phyloP scores from a whole-genome alignment of 441 rosid species.

The Euphorbia schlechtendalii region DNA sequence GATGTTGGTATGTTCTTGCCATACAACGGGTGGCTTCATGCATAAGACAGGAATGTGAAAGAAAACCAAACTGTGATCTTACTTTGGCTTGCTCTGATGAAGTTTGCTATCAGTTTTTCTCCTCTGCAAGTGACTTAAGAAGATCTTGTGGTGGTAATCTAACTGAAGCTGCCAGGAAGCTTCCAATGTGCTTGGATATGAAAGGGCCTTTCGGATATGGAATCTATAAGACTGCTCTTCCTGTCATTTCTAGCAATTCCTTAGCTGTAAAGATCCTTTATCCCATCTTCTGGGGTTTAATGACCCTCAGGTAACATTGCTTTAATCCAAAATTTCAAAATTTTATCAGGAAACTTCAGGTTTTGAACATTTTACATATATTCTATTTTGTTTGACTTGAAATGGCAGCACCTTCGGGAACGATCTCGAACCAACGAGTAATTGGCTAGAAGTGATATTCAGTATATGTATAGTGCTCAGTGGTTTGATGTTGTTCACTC shows the following conservation, averaged over 20 bases:
- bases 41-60: constrained; percentile 40
- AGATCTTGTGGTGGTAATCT: constrained; percentile 39
- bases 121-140: constrained; percentile 22
- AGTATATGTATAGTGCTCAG: no score
- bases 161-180: constrained; percentile 22
- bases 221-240: constrained; percentile 62
- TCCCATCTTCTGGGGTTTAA: constrained; percentile 73
- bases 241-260: constrained; percentile 59
- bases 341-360: no score
- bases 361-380: no score
- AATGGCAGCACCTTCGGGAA: no score
- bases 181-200: constrained; percentile 42
- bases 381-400: no score
- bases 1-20: constrained; percentile 72
- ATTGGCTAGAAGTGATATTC: no score
- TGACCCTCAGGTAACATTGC: constrained; percentile 51
- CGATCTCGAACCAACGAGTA: no score
- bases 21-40: constrained; percentile 50
- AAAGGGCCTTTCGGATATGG: constrained; percentile 54
- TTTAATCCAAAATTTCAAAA: neutral
- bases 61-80: constrained; percentile 32
- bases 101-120: constrained; percentile 43
- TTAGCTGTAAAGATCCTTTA: constrained; percentile 55
- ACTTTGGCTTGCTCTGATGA: constrained; percentile 53
- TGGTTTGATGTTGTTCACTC: no score